Evolutionary conservation across 805 yeast species (phyloP).

Genomic region (Saccharomyces jurei): DNA sequence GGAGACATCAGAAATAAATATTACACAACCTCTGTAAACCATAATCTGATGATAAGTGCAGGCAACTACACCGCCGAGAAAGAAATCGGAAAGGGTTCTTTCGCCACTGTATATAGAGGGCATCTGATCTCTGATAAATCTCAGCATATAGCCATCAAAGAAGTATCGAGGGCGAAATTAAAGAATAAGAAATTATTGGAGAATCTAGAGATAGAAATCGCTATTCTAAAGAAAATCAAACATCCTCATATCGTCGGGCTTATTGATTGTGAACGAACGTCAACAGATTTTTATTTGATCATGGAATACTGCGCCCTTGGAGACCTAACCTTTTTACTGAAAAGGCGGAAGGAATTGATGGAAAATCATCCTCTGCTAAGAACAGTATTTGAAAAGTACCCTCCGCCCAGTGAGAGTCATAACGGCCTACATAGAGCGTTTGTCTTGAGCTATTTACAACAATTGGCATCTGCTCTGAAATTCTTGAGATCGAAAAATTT

Average conservation of each 20-base stretch:
- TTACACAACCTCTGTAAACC: conserved; percentile 3
- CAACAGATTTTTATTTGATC: conserved; percentile 72
- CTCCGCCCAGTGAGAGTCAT: conserved; percentile 61
- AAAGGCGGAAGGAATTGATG: conserved; percentile 62
- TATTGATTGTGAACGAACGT: conserved; percentile 73
- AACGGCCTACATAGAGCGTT: conserved; percentile 75
- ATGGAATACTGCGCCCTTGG: conserved; percentile 98
- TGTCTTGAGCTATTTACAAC: conserved; percentile 79
- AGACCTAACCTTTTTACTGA: conserved; percentile 80
- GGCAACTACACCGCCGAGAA: conserved; percentile 26
- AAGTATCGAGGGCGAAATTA: conserved; percentile 74
- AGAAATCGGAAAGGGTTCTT: conserved; percentile 92
- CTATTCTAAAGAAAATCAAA: conserved; percentile 75
- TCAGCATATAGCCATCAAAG: conserved; percentile 73
- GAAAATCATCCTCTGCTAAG: conserved; percentile 72
- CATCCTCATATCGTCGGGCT: conserved; percentile 91
- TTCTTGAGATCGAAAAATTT: conserved; percentile 76
- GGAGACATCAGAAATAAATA: conserved; percentile 1
- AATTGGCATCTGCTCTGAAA: conserved; percentile 73
- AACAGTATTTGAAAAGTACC: conserved; percentile 70
- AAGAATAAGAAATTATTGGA: conserved; percentile 81
- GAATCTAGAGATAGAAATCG: conserved; percentile 86
- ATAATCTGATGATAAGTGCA: conserved; percentile 7
- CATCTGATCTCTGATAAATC: conserved; percentile 30
- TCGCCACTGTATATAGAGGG: conserved; percentile 92